A percentile compares a stretch with the other conserved stretches of the same genome.
phyloP scores from a whole-genome alignment of 768 basidiomycete species.

The Macrolepiota albuminosa region DNA sequence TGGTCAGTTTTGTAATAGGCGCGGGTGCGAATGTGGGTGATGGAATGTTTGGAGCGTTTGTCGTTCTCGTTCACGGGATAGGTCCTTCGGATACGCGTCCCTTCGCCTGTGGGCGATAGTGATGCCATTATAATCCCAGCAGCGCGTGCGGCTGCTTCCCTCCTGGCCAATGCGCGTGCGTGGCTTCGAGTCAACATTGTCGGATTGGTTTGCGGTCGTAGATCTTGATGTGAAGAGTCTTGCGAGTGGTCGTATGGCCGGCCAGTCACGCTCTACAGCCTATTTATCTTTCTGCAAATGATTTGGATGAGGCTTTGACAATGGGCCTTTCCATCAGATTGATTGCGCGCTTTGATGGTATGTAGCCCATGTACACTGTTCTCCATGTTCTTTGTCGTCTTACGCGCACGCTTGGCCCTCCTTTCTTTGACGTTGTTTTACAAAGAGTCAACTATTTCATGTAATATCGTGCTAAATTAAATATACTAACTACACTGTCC shows the following conservation, averaged over 20 bases:
- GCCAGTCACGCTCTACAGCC: neutral
- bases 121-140: neutral
- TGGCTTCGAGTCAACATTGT: slow-evolving; percentile 13
- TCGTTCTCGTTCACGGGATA: slow-evolving; percentile 1
- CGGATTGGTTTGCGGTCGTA: neutral
- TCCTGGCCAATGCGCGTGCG: slow-evolving; percentile 3
- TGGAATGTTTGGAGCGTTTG: neutral
- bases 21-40: neutral
- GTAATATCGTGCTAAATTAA: neutral
- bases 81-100: slow-evolving; percentile 10
- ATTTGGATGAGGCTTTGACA: neutral
- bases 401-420: neutral
- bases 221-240: neutral
- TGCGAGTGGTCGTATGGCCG: neutral
- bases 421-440: neutral
- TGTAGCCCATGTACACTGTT: neutral
- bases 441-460: neutral
- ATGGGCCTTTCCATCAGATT: slow-evolving; percentile 1
- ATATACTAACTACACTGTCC: neutral
- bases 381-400: neutral
- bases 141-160: neutral
- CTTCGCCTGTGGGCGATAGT: slow-evolving; percentile 8
- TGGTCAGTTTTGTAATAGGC: neutral
- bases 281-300: neutral
- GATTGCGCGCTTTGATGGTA: neutral